These are phyloP conservation scores for Malus sylvestris DNA, from an alignment of 306 rosid species.

Conservation along the genomic window DNA sequence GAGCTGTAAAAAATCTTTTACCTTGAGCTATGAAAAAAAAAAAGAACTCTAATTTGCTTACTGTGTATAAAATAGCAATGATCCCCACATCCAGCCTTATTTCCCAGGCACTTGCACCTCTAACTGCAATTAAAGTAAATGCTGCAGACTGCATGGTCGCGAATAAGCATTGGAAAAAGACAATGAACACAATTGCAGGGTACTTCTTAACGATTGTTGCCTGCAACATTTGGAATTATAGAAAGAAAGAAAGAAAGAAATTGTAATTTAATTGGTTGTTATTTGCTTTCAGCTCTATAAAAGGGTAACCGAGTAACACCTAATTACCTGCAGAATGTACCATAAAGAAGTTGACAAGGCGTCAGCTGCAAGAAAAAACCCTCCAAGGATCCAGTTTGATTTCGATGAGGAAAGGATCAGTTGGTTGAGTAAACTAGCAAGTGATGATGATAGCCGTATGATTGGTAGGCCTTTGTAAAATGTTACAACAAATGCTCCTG, in stretches of 20 bases:
- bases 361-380: slow-evolving; percentile 16
- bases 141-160: slow-evolving; percentile 14
- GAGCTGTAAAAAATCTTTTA: neutral
- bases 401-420: slow-evolving; percentile 7
- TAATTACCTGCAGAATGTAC: slow-evolving; percentile 25
- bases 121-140: slow-evolving; percentile 19
- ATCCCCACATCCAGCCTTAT: slow-evolving; percentile 23
- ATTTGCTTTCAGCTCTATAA: neutral
- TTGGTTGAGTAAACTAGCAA: neutral
- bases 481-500: slow-evolving; percentile 42
- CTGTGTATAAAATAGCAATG: slow-evolving; percentile 24
- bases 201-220: slow-evolving; percentile 23
- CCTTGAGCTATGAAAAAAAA: neutral
- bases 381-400: slow-evolving; percentile 19
- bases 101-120: slow-evolving; percentile 30
- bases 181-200: slow-evolving; percentile 19
- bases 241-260: neutral
- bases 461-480: slow-evolving; percentile 40
- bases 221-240: slow-evolving; percentile 12
- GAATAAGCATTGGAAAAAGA: slow-evolving; percentile 24
- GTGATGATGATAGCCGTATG: neutral
- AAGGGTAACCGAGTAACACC: neutral
- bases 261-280: neutral
- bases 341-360: slow-evolving; percentile 21
- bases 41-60: neutral